Conservation (phyloP, 768 basidiomycete species). For the Calocera cornea region DNA sequence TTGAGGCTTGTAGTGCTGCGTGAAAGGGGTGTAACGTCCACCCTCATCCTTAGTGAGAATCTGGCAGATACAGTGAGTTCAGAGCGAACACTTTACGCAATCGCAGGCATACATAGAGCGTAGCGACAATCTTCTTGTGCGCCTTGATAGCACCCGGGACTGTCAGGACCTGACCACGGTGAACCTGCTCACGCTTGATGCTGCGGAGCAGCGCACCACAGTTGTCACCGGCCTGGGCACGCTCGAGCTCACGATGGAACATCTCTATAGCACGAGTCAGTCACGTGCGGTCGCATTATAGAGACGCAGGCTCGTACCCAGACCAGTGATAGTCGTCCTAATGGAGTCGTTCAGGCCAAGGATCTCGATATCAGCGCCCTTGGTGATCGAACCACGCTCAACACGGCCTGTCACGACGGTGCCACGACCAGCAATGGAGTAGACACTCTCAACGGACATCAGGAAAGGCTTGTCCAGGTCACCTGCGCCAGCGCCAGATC, state of each 20-base stretch:
- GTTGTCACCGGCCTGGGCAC: slow-evolving; percentile 96
- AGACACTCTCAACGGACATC: slow-evolving; percentile 86
- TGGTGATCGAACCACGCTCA: slow-evolving; percentile 81
- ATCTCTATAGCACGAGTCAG: slow-evolving; percentile 48
- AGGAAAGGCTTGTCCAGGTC: slow-evolving; percentile 97
- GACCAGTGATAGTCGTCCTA: slow-evolving; percentile 92
- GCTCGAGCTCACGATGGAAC: slow-evolving; percentile 99
- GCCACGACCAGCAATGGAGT: slow-evolving; percentile 96
- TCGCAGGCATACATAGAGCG: slow-evolving; percentile 54
- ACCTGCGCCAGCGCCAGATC: slow-evolving; percentile 33
- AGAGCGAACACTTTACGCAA: neutral
- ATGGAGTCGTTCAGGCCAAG: slow-evolving; percentile 66
- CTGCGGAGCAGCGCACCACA: slow-evolving; percentile 96
- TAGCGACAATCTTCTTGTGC: slow-evolving; percentile 89
- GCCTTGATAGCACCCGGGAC: slow-evolving; percentile 83
- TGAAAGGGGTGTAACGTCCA: slow-evolving; percentile 83
- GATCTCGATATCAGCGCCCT: slow-evolving; percentile 88
- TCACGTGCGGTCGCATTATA: neutral
- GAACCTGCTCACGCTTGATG: slow-evolving; percentile 90
- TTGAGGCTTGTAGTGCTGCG: slow-evolving; percentile 87
- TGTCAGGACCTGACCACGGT: slow-evolving; percentile 83
- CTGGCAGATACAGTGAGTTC: slow-evolving; percentile 25
- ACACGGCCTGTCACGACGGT: slow-evolving; percentile 94
- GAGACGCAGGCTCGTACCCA: slow-evolving; percentile 36
- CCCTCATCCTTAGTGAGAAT: slow-evolving; percentile 81